Percentiles rank a stretch among this genome's conserved stretches.
Conservation (phyloP, 306 rosid genomes). For the Medicago arabica region DNA sequence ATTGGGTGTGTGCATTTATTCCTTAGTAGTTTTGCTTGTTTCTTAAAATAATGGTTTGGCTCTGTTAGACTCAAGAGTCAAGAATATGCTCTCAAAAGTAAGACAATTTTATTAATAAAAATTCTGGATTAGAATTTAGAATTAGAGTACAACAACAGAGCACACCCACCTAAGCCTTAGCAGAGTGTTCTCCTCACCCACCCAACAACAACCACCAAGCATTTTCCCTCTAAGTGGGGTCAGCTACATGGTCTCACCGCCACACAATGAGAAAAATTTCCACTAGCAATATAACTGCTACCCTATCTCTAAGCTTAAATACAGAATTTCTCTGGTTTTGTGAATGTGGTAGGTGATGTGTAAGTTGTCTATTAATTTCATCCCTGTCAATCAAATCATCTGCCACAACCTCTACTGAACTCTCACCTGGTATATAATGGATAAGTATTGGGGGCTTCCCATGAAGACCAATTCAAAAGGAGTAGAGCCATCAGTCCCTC, state of each 20-base stretch:
- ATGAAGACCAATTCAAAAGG: not conserved
- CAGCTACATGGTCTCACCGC: no score
- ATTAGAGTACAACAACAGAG: not conserved
- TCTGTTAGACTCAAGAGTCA: not conserved
- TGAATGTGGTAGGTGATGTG: not conserved
- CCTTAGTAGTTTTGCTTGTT: not conserved
- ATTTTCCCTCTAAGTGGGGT: no score
- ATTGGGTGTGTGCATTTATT: not conserved
- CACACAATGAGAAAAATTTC: not conserved
- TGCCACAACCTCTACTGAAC: not conserved
- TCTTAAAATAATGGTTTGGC: not conserved
- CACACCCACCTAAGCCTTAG: not conserved
- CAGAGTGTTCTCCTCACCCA: not conserved
- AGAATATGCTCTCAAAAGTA: not conserved
- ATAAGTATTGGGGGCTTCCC: not conserved
- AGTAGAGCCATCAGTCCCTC: not conserved
- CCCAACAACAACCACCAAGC: no score
- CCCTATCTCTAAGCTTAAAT: not conserved
- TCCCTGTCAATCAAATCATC: not conserved
- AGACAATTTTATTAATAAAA: not conserved
- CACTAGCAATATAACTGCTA: not conserved
- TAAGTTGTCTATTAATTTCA: not conserved
- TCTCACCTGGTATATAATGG: not conserved
- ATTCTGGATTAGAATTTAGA: not conserved
- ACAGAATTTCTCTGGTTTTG: not conserved